Evolutionary conservation across 2,329 filamentous ascomycete genomes (phyloP).

Genomic region (Penicillium sp.): DNA sequence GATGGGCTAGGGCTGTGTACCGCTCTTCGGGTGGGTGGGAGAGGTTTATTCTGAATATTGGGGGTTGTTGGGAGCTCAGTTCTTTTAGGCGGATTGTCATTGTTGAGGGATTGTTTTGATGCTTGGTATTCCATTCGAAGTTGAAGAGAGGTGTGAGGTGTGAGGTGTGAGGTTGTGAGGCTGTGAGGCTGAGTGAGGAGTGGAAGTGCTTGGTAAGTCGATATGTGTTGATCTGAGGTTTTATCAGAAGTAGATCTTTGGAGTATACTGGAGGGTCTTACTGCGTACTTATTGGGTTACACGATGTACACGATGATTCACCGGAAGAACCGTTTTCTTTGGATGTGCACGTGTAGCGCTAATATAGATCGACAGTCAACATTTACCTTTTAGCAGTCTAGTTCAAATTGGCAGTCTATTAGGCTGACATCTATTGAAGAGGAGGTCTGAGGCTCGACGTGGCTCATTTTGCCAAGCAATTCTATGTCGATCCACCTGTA

Average conservation of each 20-base stretch:
- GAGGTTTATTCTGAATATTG: constrained; percentile 46
- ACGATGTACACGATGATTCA: neutral
- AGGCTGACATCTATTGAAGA: neutral
- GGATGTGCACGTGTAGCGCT: neutral
- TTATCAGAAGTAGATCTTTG: neutral
- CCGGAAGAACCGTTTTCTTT: neutral
- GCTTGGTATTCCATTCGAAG: neutral
- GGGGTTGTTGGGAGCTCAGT: constrained; percentile 18
- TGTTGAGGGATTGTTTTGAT: neutral
- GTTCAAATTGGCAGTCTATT: neutral
- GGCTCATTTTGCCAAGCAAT: constrained; percentile 1
- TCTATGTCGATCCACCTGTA: neutral
- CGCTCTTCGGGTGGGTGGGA: constrained; percentile 46
- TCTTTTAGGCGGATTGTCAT: neutral
- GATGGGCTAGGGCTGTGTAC: constrained; percentile 43
- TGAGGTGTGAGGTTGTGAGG: too few relatives aligned
- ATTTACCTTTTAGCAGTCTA: neutral
- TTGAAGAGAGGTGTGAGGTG: neutral
- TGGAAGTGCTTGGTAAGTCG: neutral
- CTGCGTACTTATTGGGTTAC: neutral
- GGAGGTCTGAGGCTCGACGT: neutral
- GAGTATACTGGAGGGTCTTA: neutral
- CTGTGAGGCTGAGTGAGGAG: neutral
- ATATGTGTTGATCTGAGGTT: neutral
- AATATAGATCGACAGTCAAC: neutral